Conservation (phyloP, 1,284 basidiomycete genomes). For the Leccinum pachyderme region DNA sequence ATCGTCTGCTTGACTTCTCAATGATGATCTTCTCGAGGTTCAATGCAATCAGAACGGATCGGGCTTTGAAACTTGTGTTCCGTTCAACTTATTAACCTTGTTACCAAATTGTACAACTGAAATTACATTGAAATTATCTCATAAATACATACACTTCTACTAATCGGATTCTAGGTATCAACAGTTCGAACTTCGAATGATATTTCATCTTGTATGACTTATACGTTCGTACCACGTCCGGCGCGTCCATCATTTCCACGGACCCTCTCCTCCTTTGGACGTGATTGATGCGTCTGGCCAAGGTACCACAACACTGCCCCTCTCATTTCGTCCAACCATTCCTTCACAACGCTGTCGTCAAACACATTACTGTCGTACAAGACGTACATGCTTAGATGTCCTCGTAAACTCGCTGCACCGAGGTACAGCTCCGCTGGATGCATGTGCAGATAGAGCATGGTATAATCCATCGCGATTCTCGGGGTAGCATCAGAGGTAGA, state of each 20-base stretch:
- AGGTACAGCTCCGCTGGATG: neutral
- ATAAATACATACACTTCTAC: neutral
- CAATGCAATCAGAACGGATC: too few species aligned
- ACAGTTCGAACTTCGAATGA: neutral
- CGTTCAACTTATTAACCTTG: neutral
- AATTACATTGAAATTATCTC: neutral
- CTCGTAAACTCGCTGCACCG: neutral
- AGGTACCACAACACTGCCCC: neutral
- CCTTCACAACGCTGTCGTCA: neutral
- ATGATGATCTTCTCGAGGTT: too few species aligned
- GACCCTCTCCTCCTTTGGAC: neutral
- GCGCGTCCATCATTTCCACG: neutral
- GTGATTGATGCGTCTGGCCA: neutral
- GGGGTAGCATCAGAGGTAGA: neutral
- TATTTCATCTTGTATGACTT: neutral
- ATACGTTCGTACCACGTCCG: neutral
- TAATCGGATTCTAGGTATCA: neutral
- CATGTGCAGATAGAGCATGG: neutral
- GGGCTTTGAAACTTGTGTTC: too few species aligned
- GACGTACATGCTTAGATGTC: neutral
- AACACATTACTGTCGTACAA: neutral
- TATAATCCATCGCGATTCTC: neutral
- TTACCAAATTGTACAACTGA: neutral
- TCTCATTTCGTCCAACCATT: neutral
- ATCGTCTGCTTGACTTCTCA: too few species aligned